Conservation (phyloP, 768 basidiomycete genomes). For the Trametopsis cervina region DNA sequence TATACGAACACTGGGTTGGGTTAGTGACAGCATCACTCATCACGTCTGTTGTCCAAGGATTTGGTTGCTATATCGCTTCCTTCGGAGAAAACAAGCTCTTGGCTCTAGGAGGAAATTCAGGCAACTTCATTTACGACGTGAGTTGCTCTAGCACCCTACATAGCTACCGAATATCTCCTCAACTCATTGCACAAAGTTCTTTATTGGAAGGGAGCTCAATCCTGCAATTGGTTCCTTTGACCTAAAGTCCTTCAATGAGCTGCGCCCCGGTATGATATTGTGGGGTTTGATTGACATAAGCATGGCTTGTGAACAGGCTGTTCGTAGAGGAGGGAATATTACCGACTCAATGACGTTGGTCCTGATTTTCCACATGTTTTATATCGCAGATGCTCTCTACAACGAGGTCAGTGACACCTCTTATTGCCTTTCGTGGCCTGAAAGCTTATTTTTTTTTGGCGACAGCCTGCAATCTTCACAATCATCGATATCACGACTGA, state of each 20-base stretch:
- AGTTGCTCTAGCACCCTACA: too few species aligned
- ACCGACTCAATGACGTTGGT: conserved; percentile 94
- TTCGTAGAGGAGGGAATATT: conserved; percentile 62
- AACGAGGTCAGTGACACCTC: conserved; percentile 60
- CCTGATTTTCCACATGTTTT: conserved; percentile 77
- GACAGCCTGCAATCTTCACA: conserved; percentile 78
- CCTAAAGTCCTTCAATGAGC: conserved; percentile 72
- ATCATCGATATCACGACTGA: conserved; percentile 98
- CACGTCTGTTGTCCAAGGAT: conserved; percentile 72
- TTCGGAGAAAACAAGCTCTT: conserved; percentile 67
- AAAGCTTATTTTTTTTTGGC: not conserved
- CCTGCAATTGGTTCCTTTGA: conserved; percentile 76
- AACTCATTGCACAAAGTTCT: too few species aligned
- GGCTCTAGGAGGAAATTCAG: conserved; percentile 89
- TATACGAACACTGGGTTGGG: conserved; percentile 90
- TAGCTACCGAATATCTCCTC: too few species aligned
- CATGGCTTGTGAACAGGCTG: conserved; percentile 87
- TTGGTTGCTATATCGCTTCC: conserved; percentile 62
- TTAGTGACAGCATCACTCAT: conserved; percentile 75
- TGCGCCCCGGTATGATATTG: conserved; percentile 84
- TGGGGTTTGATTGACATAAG: conserved; percentile 90
- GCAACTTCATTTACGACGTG: conserved; percentile 86
- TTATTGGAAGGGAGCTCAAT: conserved; percentile 91
- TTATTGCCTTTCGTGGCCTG: not conserved
- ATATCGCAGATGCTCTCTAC: conserved; percentile 81